Conservation (phyloP, 2,329 filamentous ascomycete genomes). For the Colletotrichum sp. region DNA sequence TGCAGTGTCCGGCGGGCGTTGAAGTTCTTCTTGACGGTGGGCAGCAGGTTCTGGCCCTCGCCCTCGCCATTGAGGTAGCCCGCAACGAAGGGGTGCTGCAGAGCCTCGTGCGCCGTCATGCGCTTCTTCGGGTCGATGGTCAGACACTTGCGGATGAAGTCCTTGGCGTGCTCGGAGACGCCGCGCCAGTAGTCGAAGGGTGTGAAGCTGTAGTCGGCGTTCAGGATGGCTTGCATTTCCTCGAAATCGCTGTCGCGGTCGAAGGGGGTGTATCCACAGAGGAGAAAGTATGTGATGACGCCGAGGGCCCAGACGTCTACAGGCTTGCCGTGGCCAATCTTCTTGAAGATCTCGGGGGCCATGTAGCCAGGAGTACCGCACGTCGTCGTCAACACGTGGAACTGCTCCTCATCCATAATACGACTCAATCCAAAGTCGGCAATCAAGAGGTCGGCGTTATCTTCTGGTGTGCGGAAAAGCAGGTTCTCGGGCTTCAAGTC, state of each 20-base stretch:
- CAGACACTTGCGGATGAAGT: conserved; percentile 91
- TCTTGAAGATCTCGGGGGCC: conserved; percentile 99
- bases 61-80: conserved; percentile 50
- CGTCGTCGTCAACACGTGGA: conserved; percentile 96
- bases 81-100: conserved; percentile 69
- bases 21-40: conserved; percentile 77
- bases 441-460: conserved; percentile 95
- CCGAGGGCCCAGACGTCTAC: conserved; percentile 99
- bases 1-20: conserved; percentile 72
- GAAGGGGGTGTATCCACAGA: conserved; percentile 98
- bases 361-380: conserved; percentile 99
- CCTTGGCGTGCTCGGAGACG: conserved; percentile 83
- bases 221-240: conserved; percentile 98
- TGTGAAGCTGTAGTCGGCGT: conserved; percentile 94
- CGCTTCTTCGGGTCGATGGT: conserved; percentile 87
- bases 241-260: conserved; percentile 97
- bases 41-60: conserved; percentile 67
- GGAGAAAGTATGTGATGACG: conserved; percentile 97
- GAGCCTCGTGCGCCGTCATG: conserved; percentile 86
- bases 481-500: conserved; percentile 98
- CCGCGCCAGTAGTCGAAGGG: conserved; percentile 96
- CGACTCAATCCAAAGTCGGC: conserved; percentile 95
- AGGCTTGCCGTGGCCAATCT: conserved; percentile 95
- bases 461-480: conserved; percentile 94
- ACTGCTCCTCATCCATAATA: conserved; percentile 99